These are phyloP conservation scores for Neoarthrinium moseri DNA, from an alignment of 2,329 filamentous ascomycete species.

Conservation along the genomic window DNA sequence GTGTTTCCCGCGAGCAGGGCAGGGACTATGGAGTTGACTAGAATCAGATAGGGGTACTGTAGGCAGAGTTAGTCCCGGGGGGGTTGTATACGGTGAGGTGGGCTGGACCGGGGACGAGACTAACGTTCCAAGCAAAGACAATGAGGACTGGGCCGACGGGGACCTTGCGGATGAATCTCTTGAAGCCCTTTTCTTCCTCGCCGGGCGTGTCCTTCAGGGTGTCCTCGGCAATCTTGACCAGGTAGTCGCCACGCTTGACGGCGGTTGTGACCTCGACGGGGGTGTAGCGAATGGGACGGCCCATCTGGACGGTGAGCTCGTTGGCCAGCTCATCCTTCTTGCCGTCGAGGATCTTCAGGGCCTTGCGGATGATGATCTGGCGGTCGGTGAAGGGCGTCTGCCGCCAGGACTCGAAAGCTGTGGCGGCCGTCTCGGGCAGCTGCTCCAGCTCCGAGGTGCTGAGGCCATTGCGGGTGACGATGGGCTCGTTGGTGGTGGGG, in stretches of 20 bases:
- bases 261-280: slow-evolving; percentile 82
- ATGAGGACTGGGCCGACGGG: slow-evolving; percentile 85
- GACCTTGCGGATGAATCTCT: slow-evolving; percentile 83
- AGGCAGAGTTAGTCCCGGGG: slow-evolving; percentile 15
- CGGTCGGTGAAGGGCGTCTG: slow-evolving; percentile 73
- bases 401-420: slow-evolving; percentile 75
- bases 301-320: slow-evolving; percentile 94
- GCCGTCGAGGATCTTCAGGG: slow-evolving; percentile 67
- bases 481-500: slow-evolving; percentile 80
- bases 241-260: slow-evolving; percentile 79
- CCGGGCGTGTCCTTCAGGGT: slow-evolving; percentile 78
- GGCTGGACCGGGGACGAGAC: slow-evolving; percentile 29
- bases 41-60: slow-evolving; percentile 90
- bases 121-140: slow-evolving; percentile 94
- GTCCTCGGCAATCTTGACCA: slow-evolving; percentile 80
- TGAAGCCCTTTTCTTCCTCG: slow-evolving; percentile 84
- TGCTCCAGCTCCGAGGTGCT: slow-evolving; percentile 67
- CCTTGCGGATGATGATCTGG: slow-evolving; percentile 77
- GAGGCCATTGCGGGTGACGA: slow-evolving; percentile 76
- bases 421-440: slow-evolving; percentile 69
- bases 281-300: slow-evolving; percentile 84
- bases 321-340: slow-evolving; percentile 77
- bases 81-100: not conserved
- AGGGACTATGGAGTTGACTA: slow-evolving; percentile 89
- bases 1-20: slow-evolving; percentile 89